Base-by-base conservation (phyloP, 345 rosid species). In the Mangifera indica region DNA sequence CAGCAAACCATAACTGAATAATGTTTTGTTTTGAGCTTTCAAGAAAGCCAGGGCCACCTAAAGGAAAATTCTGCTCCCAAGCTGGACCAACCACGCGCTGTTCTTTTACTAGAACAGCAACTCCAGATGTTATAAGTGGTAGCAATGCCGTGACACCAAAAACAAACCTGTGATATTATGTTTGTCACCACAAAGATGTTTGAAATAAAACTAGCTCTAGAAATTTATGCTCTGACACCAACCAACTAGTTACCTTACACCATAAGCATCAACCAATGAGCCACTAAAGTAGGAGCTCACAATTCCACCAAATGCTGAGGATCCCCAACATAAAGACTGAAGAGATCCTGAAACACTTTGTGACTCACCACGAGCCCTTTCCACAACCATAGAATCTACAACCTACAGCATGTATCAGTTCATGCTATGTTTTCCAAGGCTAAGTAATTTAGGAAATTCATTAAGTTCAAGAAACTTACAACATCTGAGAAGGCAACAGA, bases 351-450 rank as follows among this genome's bases (percentile, higher is more conserved):
- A 88, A 79, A 93, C 82, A 67, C 91, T 88, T 79, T 91, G 98
- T 37, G 99, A 92, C 83, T 95, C 99, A 63, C 97, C 99, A 73
- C 98, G 97, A 81, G 97, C 94, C 77, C 97, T 86, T 82, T 95
- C 98, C 54, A 92, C 99, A 37, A 95, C 97, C 99, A 95, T 92
- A 65, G 99, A 95, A 87, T 95, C 98, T 71, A 92, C 99, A 77
- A 88, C 99, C 99, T 95, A 72, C 67, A 76, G 15, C 71, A 56
- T 60, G 60, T 54, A 63, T 71, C 79, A 81, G 53, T 48, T 56
- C 73, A 54, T 29, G 52, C 59, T 72, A 72, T 66, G 49, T 57
- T 67, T 34, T 68, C 21, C 54, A 51, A 22, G 37, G 55, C 56
- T 11, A 64, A 68, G 37, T 29, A 40, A 59, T 26, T 44, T 12